Evolutionary conservation across 305 asterid species (phyloP).

Genomic region (Solanum hybrid): DNA sequence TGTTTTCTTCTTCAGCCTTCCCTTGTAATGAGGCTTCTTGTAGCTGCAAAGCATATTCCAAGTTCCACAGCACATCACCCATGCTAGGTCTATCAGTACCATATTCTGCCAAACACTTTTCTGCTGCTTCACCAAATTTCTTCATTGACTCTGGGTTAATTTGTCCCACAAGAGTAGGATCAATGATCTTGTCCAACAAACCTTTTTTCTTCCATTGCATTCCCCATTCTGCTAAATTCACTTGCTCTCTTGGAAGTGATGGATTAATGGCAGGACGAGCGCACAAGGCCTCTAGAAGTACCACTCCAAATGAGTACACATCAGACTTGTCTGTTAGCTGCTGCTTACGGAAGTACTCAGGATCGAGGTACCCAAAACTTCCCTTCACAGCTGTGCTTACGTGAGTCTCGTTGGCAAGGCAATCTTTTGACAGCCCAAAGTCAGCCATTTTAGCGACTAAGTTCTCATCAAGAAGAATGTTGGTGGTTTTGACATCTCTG

Average conservation of each 20-base stretch:
- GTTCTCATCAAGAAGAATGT: constrained; percentile 46
- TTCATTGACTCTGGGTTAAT: constrained; percentile 54
- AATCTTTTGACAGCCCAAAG: constrained; percentile 52
- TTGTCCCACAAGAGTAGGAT: constrained; percentile 38
- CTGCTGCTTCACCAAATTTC: constrained; percentile 61
- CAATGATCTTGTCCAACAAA: constrained; percentile 44
- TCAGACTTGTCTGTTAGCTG: constrained; percentile 86
- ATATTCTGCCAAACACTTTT: constrained; percentile 55
- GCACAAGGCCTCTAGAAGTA: constrained; percentile 63
- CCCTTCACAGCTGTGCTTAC: constrained; percentile 52
- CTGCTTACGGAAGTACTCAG: constrained; percentile 68
- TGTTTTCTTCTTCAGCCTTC: constrained; percentile 42
- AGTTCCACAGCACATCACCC: constrained; percentile 61
- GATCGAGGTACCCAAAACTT: constrained; percentile 57
- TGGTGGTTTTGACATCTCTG: constrained; percentile 59
- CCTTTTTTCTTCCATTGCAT: constrained; percentile 91
- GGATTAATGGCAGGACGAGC: constrained; percentile 85
- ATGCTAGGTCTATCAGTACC: constrained; percentile 59
- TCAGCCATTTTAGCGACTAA: constrained; percentile 60
- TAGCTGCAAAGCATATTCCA: constrained; percentile 51
- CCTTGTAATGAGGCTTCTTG: constrained; percentile 54
- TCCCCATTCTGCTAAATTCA: constrained; percentile 92
- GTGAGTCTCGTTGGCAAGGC: constrained; percentile 28
- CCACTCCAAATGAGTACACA: constrained; percentile 88
- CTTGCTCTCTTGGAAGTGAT: constrained; percentile 74